phyloP scores from a whole-genome alignment of 2,329 filamentous ascomycete genomes.

The Sordariomycetes sp. region DNA sequence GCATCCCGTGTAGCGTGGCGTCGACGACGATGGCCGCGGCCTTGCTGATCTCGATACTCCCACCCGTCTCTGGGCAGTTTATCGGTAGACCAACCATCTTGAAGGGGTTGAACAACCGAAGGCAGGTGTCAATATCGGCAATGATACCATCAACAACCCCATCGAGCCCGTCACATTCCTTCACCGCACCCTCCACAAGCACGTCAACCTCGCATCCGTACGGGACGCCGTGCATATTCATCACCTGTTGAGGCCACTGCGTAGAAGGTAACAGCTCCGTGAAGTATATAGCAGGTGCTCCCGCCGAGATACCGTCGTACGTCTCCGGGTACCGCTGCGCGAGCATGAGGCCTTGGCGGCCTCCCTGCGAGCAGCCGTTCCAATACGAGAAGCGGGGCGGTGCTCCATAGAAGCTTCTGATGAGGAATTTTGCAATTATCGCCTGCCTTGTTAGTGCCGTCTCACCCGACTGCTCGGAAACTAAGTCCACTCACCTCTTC shows the following conservation, averaged over 20 bases:
- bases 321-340: slow-evolving; percentile 36
- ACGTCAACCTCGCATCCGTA: slow-evolving; percentile 26
- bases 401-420: slow-evolving; percentile 23
- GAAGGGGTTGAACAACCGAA: slow-evolving; percentile 14
- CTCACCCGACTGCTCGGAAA: neutral
- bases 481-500: slow-evolving; percentile 11
- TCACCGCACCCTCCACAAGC: slow-evolving; percentile 22
- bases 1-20: slow-evolving; percentile 14
- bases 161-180: slow-evolving; percentile 33
- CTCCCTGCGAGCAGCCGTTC: slow-evolving; percentile 39
- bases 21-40: slow-evolving; percentile 19
- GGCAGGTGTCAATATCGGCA: slow-evolving; percentile 25
- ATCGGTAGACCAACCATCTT: slow-evolving; percentile 13
- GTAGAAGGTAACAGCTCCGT: slow-evolving; percentile 10
- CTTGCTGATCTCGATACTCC: slow-evolving; percentile 16
- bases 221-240: slow-evolving; percentile 17
- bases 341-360: slow-evolving; percentile 38
- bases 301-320: slow-evolving; percentile 39
- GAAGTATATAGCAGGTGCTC: slow-evolving; percentile 27
- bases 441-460: slow-evolving; percentile 10
- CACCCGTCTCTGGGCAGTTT: slow-evolving; percentile 18
- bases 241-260: slow-evolving; percentile 12
- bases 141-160: slow-evolving; percentile 33
- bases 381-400: slow-evolving; percentile 29
- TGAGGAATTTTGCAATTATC: slow-evolving; percentile 25